Percentiles rank a stretch among this genome's conserved stretches.
Conservation (phyloP, 106 monocot genomes). For the Dioscorea alata region DNA sequence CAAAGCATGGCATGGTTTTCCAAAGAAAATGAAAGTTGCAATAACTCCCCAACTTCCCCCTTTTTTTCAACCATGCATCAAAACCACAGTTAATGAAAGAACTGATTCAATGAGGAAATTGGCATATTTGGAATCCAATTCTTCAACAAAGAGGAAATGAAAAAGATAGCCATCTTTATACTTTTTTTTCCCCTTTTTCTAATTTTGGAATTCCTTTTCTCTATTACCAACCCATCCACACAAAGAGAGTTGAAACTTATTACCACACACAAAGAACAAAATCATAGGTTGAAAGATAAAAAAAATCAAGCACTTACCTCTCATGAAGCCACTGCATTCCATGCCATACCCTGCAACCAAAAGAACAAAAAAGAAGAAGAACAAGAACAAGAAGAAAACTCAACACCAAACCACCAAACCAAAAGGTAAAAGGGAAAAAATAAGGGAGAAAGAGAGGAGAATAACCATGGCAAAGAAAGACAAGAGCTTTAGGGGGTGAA, state of each 20-base stretch:
- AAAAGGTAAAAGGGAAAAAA: neutral
- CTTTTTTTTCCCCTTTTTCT: too few relatives aligned
- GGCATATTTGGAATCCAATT: too few relatives aligned
- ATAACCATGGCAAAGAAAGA: constrained; percentile 95
- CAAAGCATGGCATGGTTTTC: too few relatives aligned
- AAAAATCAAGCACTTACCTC: constrained; percentile 26
- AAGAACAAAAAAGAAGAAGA: neutral
- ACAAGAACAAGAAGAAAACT: neutral
- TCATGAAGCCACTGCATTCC: constrained; percentile 88
- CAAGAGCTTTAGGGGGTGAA: constrained; percentile 66
- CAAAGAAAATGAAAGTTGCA: too few relatives aligned
- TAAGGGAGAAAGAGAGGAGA: neutral
- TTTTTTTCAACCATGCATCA: too few relatives aligned
- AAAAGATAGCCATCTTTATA: too few relatives aligned
- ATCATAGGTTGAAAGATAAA: neutral
- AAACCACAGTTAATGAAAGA: too few relatives aligned
- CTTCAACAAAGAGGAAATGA: too few relatives aligned
- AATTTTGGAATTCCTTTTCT: too few relatives aligned
- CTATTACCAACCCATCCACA: too few relatives aligned
- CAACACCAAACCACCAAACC: neutral
- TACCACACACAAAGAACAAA: neutral
- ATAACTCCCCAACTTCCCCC: too few relatives aligned
- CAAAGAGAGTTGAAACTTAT: neutral
- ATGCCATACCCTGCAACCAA: constrained; percentile 60
- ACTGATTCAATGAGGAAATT: too few relatives aligned